These are phyloP conservation scores for Globisporangium okanoganense DNA, from an alignment of 352 stramenopile species.

Conservation along the genomic window DNA sequence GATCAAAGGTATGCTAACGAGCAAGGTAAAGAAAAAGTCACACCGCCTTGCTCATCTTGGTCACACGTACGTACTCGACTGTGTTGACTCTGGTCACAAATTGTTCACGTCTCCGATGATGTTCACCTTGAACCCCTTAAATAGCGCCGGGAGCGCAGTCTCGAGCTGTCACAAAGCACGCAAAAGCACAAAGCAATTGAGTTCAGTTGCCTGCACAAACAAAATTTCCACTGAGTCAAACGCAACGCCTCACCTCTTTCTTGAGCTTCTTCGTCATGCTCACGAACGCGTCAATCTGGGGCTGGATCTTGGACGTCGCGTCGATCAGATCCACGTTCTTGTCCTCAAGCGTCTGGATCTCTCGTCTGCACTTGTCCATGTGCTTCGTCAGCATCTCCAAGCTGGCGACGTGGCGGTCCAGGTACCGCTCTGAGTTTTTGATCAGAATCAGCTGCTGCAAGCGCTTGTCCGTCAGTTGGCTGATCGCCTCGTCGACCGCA, in stretches of 20 bases:
- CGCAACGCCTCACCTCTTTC: conserved; percentile 37
- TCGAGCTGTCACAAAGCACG: conserved; percentile 41
- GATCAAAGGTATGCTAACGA: too few species aligned
- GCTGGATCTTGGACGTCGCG: conserved; percentile 43
- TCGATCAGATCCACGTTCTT: conserved; percentile 72
- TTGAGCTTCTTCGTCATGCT: conserved; percentile 63
- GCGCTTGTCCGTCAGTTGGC: conserved; percentile 54
- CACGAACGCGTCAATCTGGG: conserved; percentile 51
- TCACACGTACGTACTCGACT: neutral
- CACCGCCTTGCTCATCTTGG: too few species aligned
- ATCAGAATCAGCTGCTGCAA: conserved; percentile 75
- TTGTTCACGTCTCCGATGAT: conserved; percentile 82
- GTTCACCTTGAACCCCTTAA: conserved; percentile 78
- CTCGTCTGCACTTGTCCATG: conserved; percentile 62
- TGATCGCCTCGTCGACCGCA: conserved; percentile 39
- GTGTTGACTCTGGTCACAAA: conserved; percentile 25
- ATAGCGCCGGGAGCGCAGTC: conserved; percentile 47
- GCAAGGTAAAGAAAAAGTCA: too few species aligned
- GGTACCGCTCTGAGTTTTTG: conserved; percentile 66
- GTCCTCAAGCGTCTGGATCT: conserved; percentile 64
- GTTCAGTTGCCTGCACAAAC: too few species aligned
- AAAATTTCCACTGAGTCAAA: too few species aligned
- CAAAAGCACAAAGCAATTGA: conserved; percentile 4
- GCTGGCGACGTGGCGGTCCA: conserved; percentile 65
- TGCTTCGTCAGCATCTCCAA: conserved; percentile 72